phyloP scores from a whole-genome alignment of 164 flowering plant genomes.

The Dillenia suffruticosa region DNA sequence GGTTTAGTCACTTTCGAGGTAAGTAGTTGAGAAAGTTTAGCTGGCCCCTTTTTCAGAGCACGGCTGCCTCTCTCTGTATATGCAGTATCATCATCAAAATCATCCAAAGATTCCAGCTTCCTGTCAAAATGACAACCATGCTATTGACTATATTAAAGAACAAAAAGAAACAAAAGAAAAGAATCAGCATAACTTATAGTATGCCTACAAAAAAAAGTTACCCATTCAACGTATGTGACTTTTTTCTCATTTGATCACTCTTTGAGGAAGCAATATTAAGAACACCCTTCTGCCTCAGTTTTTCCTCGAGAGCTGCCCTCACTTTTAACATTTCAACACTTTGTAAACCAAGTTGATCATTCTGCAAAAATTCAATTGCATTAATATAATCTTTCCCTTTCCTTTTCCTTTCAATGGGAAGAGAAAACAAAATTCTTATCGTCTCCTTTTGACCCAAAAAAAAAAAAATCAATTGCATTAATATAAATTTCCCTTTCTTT shows the following conservation, averaged over 20 bases:
- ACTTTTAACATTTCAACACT: slow-evolving; percentile 84
- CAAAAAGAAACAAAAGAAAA: background rate
- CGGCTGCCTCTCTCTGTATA: slow-evolving; percentile 21
- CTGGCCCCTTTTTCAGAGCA: slow-evolving; percentile 23
- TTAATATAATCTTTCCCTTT: too few relatives aligned
- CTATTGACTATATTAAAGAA: background rate
- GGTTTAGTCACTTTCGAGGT: slow-evolving; percentile 39
- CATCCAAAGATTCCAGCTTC: slow-evolving; percentile 65
- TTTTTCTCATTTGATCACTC: slow-evolving; percentile 25
- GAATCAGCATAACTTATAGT: slow-evolving; percentile 3
- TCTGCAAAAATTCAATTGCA: slow-evolving; percentile 26
- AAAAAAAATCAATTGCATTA: too few relatives aligned
- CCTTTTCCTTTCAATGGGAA: too few relatives aligned
- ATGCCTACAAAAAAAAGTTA: slow-evolving; percentile 12
- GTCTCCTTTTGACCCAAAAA: too few relatives aligned
- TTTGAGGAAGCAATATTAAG: slow-evolving; percentile 33
- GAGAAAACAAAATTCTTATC: too few relatives aligned
- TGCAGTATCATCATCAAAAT: slow-evolving; percentile 71
- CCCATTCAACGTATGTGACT: slow-evolving; percentile 42
- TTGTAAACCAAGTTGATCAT: slow-evolving; percentile 42
- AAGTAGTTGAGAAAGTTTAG: slow-evolving; percentile 40
- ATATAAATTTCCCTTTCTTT: too few relatives aligned
- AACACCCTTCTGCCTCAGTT: slow-evolving; percentile 63
- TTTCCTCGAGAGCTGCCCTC: slow-evolving; percentile 82
- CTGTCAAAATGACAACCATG: slow-evolving; percentile 30